Percentiles rank a stretch among this genome's conserved stretches.
Evolutionary conservation across 2,329 filamentous ascomycete genomes (phyloP).

Genomic region (Microdochium paspali): DNA sequence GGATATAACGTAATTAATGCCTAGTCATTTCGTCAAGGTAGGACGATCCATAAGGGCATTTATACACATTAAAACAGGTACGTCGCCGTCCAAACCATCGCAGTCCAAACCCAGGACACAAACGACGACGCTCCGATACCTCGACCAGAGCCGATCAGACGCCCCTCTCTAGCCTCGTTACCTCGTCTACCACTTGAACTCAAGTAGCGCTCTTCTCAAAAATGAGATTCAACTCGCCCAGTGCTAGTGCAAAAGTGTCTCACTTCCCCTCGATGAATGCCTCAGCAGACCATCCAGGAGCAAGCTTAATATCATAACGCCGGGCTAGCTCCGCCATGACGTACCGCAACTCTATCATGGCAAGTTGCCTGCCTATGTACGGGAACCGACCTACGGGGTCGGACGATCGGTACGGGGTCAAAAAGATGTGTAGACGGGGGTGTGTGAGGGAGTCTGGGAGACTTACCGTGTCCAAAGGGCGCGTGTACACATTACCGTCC

Average conservation of each 20-base stretch:
- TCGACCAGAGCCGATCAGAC: no score
- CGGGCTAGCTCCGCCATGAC: conserved; percentile 2
- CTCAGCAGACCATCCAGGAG: conserved; percentile 3
- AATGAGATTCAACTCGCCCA: conserved; percentile 3
- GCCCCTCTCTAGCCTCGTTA: no score
- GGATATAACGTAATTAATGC: no score
- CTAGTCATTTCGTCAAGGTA: no score
- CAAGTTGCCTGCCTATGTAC: conserved; percentile 5
- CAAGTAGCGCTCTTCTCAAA: conserved; percentile 1
- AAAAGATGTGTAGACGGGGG: no score
- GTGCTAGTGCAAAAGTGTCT: conserved; percentile 5
- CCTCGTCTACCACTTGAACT: no score
- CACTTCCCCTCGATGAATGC: conserved; percentile 2
- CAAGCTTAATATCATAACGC: conserved; percentile 3
- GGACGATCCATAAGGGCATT: no score
- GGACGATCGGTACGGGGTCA: not conserved
- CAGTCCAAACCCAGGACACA: no score
- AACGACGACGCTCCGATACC: no score
- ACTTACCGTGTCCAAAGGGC: conserved; percentile 5
- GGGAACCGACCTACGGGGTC: conserved; percentile 2
- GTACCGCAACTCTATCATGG: conserved; percentile 4
- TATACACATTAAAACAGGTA: no score
- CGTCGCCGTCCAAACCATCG: no score
- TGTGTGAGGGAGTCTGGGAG: no score
- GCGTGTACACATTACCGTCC: conserved; percentile 3